Conservation (phyloP, 1,139 yeast genomes). For the Suhomyces anneliseae region DNA sequence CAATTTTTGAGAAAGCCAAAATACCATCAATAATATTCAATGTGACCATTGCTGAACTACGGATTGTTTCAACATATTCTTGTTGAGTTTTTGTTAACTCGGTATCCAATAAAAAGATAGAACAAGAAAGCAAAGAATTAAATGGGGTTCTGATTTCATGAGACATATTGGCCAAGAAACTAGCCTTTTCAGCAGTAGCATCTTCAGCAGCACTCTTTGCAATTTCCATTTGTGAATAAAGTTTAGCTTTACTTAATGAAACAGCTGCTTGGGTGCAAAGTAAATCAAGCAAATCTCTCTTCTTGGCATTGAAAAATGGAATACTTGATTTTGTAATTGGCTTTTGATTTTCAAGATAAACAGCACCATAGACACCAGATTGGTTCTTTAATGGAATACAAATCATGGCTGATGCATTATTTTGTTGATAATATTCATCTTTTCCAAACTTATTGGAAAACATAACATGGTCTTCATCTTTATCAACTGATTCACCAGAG, state of each 20-base stretch:
- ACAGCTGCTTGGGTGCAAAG: slow-evolving; percentile 58
- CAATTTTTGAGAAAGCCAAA: slow-evolving; percentile 56
- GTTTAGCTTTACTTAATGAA: slow-evolving; percentile 48
- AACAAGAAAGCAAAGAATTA: slow-evolving; percentile 55
- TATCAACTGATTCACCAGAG: slow-evolving; percentile 38
- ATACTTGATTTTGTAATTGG: background rate
- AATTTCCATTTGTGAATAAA: slow-evolving; percentile 50
- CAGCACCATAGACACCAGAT: slow-evolving; percentile 45
- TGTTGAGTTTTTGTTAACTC: slow-evolving; percentile 46
- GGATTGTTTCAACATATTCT: slow-evolving; percentile 57
- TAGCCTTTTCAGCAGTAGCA: slow-evolving; percentile 59
- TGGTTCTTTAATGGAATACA: slow-evolving; percentile 52
- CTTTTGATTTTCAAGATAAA: slow-evolving; percentile 46
- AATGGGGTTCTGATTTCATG: slow-evolving; percentile 62
- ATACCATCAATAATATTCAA: slow-evolving; percentile 58
- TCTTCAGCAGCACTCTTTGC: slow-evolving; percentile 60
- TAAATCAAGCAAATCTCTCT: slow-evolving; percentile 44
- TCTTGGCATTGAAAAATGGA: slow-evolving; percentile 31
- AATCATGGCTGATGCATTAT: slow-evolving; percentile 36
- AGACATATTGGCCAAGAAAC: slow-evolving; percentile 60
- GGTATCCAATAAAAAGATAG: slow-evolving; percentile 54
- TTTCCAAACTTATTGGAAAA: slow-evolving; percentile 37
- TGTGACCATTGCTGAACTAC: slow-evolving; percentile 53
- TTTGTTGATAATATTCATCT: slow-evolving; percentile 44
- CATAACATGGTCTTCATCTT: slow-evolving; percentile 36